A percentile compares a stretch with the other conserved stretches of the same genome.
phyloP scores from a whole-genome alignment of 345 rosid genomes.

The Anastatica hierochuntica region DNA sequence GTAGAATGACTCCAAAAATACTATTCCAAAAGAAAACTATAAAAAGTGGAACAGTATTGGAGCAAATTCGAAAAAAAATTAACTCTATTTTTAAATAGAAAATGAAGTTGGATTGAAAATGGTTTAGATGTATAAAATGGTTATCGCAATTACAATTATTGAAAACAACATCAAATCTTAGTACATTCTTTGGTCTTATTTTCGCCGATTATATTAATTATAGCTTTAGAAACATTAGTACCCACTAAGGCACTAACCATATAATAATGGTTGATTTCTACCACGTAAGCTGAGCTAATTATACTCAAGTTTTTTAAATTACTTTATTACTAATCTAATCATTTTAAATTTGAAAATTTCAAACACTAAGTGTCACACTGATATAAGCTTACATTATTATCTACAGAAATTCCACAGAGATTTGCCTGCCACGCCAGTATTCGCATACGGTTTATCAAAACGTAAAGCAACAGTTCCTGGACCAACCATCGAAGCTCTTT shows the following conservation, averaged over 20 bases:
- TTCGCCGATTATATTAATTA: neutral
- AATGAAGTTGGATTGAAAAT: too few species aligned
- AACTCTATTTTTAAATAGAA: too few species aligned
- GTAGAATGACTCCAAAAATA: too few species aligned
- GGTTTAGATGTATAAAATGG: too few species aligned
- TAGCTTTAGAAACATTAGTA: neutral
- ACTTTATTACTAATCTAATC: neutral
- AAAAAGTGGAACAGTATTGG: too few species aligned
- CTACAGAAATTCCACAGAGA: constrained; percentile 81
- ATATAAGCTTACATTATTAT: neutral
- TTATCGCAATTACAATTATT: too few species aligned
- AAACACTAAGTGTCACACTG: neutral
- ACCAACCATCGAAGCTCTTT: constrained; percentile 82
- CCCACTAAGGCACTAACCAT: constrained; percentile 1
- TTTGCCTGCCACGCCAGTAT: constrained; percentile 73
- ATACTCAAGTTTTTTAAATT: too few species aligned
- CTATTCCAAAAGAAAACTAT: too few species aligned
- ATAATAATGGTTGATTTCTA: neutral
- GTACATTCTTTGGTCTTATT: neutral
- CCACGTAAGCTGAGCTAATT: constrained; percentile 5
- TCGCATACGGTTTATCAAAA: constrained; percentile 63
- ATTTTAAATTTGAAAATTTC: neutral
- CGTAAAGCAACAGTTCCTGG: constrained; percentile 67
- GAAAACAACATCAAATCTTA: too few species aligned
- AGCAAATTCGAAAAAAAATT: too few species aligned